Evolutionary conservation across 805 yeast genomes (phyloP).

Genomic region (Wickerhamiella parazyma): DNA sequence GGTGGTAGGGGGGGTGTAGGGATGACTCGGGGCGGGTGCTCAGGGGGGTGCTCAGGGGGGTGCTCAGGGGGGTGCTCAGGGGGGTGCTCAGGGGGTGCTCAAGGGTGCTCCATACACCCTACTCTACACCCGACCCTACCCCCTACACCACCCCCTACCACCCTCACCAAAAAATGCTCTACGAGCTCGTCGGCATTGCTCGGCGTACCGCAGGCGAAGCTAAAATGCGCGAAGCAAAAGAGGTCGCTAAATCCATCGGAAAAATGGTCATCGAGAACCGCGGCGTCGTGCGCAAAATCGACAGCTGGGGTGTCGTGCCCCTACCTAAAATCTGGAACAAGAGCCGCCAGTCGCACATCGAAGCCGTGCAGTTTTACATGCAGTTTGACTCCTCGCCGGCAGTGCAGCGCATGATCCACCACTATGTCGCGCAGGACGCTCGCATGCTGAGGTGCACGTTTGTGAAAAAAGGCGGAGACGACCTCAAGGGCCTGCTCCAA

Average conservation of each 20-base stretch:
- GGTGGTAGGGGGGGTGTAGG: no score
- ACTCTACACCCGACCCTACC: not conserved
- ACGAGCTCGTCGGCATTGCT: slow-evolving; percentile 81
- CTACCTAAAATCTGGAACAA: slow-evolving; percentile 72
- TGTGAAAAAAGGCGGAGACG: slow-evolving; percentile 33
- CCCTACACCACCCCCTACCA: not conserved
- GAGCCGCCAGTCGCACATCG: slow-evolving; percentile 79
- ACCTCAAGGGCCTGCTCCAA: slow-evolving; percentile 16
- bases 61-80: no score
- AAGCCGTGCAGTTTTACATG: slow-evolving; percentile 78
- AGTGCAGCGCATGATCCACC: slow-evolving; percentile 71
- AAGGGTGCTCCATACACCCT: no score
- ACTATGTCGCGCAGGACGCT: slow-evolving; percentile 77
- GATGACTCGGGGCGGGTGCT: no score
- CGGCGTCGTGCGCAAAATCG: slow-evolving; percentile 81
- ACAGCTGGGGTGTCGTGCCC: slow-evolving; percentile 63
- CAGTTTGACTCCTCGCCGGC: slow-evolving; percentile 75
- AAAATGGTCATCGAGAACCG: slow-evolving; percentile 71
- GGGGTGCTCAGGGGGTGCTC: no score
- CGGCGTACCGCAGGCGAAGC: slow-evolving; percentile 37
- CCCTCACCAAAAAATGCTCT: slow-evolving; percentile 42
- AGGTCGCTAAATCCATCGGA: slow-evolving; percentile 58
- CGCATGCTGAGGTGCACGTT: slow-evolving; percentile 73
- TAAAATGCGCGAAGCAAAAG: slow-evolving; percentile 49
- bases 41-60: no score